Evolutionary conservation across 2,329 filamentous ascomycete species (phyloP), one percentile per base, ranked within the genome.

Genomic region (Apiospora malaysiana): DNA sequence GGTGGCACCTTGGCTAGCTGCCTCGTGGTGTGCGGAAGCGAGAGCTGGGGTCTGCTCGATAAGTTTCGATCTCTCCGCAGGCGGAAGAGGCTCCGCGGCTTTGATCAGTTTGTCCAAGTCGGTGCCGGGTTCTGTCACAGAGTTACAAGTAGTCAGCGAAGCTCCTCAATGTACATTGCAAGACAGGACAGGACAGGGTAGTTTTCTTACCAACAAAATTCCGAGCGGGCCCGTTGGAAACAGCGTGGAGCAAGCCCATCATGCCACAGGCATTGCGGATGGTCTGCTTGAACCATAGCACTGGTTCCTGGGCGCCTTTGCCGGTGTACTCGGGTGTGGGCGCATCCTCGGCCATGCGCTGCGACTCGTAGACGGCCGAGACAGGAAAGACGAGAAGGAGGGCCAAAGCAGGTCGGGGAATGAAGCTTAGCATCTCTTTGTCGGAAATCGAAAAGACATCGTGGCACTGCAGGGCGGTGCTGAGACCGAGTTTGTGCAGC

Each of bases 241-340:
- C 89, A 23, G 92, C 93, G 79, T 98, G 96, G 65, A 98, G 81
- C 40, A 98, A 82, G 0, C 93, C 96, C 85, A 98, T 97, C 63
- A 97, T 84, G 0, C 95, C 95, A 81, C 95, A 98, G 0, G 95
- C 94, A 80, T 98, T 97, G 72, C 93, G 89, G 77, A 98, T 98
- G 0, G 95, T 98, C 84, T 98, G 95, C 76, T 90, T 93, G 87
- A 95, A 98, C 96, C 95, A 99, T 9, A 97, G 78, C 0, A 98
- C 93, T 6, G 93, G 91, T 78, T 98, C 94, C 0, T 77, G 78
- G 0, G 87, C 82, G 1, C 94, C 94, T 23, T 85, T 86, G 59
- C 92, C 92, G 0, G 81, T 79, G 83, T 97, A 97, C 49, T 90
- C 88, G 2, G 83, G 75, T 56, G 85, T 84, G 27, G 86, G 80